Percentiles rank a stretch among this genome's conserved stretches.
These are phyloP conservation scores for Eutypa lata DNA, from an alignment of 2,329 filamentous ascomycete species.

Conservation along the genomic window DNA sequence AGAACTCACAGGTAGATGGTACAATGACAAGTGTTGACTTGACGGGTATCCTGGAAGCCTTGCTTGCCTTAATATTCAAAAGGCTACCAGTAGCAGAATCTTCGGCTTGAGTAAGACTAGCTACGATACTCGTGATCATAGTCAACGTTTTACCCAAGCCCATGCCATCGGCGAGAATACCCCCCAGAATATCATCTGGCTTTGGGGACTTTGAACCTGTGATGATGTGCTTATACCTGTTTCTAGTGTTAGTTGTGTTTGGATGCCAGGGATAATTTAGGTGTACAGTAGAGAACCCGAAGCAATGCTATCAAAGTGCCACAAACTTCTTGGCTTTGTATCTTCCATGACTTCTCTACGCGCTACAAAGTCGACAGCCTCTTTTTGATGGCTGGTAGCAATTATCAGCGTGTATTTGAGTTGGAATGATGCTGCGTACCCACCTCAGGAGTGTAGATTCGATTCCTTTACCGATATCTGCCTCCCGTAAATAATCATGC, in stretches of 20 bases:
- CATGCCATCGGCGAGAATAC: constrained; percentile 21
- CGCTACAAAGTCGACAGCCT: constrained; percentile 14
- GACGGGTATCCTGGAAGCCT: neutral
- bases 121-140: constrained; percentile 14
- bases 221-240: constrained; percentile 12
- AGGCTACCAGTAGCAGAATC: neutral
- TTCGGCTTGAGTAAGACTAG: neutral
- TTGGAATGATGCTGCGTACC: neutral
- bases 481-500: constrained; percentile 5
- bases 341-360: constrained; percentile 6
- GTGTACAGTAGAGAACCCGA: neutral
- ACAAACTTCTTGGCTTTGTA: constrained; percentile 5
- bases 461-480: constrained; percentile 8
- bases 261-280: neutral
- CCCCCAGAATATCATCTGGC: constrained; percentile 11
- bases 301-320: constrained; percentile 2
- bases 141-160: constrained; percentile 20
- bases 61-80: neutral
- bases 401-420: neutral
- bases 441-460: constrained; percentile 9
- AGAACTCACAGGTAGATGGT: constrained; percentile 5
- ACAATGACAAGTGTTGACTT: constrained; percentile 12
- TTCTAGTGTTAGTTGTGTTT: constrained; percentile 1
- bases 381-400: constrained; percentile 14
- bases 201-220: constrained; percentile 7